Evolutionary conservation across 192 early-diverging fungal species (phyloP).

Genomic region (Coemansia sp.): DNA sequence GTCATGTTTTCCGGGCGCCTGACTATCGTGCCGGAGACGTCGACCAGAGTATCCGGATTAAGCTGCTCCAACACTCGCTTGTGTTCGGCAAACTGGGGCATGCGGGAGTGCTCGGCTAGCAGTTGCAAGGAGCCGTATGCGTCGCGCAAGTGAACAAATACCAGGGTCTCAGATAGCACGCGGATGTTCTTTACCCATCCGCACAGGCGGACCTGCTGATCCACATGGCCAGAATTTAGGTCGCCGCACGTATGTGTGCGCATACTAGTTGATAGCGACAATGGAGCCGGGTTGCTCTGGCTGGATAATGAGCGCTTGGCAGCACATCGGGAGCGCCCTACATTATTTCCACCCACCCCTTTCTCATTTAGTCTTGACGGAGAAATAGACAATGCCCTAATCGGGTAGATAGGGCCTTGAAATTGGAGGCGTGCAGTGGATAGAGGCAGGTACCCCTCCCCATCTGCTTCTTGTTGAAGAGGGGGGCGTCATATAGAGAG

Average conservation of each 20-base stretch:
- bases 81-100: constrained; percentile 51
- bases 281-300: not conserved
- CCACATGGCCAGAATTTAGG: constrained; percentile 60
- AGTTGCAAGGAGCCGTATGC: constrained; percentile 75
- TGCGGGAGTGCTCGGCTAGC: constrained; percentile 41
- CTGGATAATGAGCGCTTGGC: constrained; percentile 4
- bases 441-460: constrained; percentile 9
- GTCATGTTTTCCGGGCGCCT: constrained; percentile 58
- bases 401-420: constrained; percentile 9
- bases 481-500: not conserved
- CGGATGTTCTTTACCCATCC: constrained; percentile 74
- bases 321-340: constrained; percentile 12
- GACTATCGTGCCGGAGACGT: constrained; percentile 66
- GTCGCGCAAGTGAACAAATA: constrained; percentile 83
- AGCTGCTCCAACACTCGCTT: constrained; percentile 43
- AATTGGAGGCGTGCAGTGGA: constrained; percentile 7
- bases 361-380: not conserved
- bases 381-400: not conserved
- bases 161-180: constrained; percentile 69
- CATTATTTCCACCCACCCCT: not conserved
- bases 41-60: constrained; percentile 73
- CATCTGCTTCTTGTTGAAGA: not conserved
- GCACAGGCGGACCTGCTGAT: constrained; percentile 67
- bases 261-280: constrained; percentile 36
- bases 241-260: constrained; percentile 84